These are phyloP conservation scores for Marchantia paleacea DNA, from an alignment of 225 moss, liverwort and hornwort species.

Conservation along the genomic window DNA sequence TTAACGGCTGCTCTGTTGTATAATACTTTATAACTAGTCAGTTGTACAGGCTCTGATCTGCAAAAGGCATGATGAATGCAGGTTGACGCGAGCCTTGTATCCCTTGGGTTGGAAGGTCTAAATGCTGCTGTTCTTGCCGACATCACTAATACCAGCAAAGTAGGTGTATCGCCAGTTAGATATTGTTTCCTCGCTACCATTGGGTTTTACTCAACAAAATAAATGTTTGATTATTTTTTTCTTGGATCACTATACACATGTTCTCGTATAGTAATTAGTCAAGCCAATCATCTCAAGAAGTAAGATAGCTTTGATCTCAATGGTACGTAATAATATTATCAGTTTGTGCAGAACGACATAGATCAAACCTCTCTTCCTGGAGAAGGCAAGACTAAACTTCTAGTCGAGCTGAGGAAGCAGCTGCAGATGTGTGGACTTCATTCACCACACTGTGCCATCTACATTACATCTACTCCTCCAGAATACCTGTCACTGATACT, in stretches of 20 bases:
- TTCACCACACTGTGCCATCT: slow-evolving; percentile 61
- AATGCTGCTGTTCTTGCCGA: slow-evolving; percentile 70
- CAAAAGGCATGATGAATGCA: slow-evolving; percentile 2
- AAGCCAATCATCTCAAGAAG: no score
- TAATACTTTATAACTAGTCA: neutral
- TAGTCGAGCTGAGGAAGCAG: slow-evolving; percentile 82
- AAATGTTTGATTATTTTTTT: no score
- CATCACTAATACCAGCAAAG: slow-evolving; percentile 42
- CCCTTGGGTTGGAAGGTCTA: slow-evolving; percentile 77
- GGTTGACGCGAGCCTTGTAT: slow-evolving; percentile 68
- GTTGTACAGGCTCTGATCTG: neutral
- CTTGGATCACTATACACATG: no score
- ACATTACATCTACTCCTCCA: slow-evolving; percentile 56
- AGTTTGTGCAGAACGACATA: no score
- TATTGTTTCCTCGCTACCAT: neutral
- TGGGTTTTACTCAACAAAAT: neutral
- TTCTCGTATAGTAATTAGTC: no score
- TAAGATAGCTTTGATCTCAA: no score
- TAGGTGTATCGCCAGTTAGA: slow-evolving; percentile 16
- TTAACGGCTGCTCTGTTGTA: no score
- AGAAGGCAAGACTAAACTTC: slow-evolving; percentile 64
- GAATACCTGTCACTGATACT: slow-evolving; percentile 61
- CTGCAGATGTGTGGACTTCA: slow-evolving; percentile 80
- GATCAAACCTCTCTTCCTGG: neutral
- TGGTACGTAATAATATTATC: no score